Evolutionary conservation across 257 asterid genomes (phyloP), one percentile per base, ranked within the genome.

Genomic region (Petunia secreta): DNA sequence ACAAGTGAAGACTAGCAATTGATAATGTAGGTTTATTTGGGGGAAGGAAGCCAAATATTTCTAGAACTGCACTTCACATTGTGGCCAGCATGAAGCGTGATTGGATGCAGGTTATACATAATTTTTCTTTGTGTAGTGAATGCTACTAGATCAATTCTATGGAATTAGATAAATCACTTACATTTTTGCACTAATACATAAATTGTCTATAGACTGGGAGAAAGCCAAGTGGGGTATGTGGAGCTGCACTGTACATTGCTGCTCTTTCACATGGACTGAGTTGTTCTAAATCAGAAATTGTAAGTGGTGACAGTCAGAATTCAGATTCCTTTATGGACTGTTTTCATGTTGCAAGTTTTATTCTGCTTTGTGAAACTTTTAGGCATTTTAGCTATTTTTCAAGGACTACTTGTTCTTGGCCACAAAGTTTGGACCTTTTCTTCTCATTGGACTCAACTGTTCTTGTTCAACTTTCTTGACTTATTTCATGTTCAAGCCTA

Each of bases 221-320:
- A 87, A 95, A 95, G 82, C 99, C 98, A 14, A 92, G 97, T 89
- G 99, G 98, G 71, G 82, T 93, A 77, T 95, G 97, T 85, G 97
- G 99, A 80, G 98, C 98, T 88, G 97, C 99, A 7, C 86, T 95
- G 52, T 95, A 92, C 85, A 87, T 93, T 82, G 88, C 99, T 90
- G 89, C 94, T 78, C 92, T 95, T 55, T 88, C 95, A 4, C 89
- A 90, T 75, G 99, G 97, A 75, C 88, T 82, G 85, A 87, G 80
- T 77, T 92, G 89, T 84, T 80, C 92, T 5, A 95, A 91, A 84
- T 81, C 91, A 55, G 97, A 95, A 40, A 86, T 93, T 80, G 99
- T 95, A 87, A 90, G 97, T 91, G 38, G 60, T 9, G 55, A 50
- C 10, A 4, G 11, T 50, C 55, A 50, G 44, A 58, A 34, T 65